These are phyloP conservation scores for Phaffia tasmanica DNA, from an alignment of 768 basidiomycete species.

Conservation along the genomic window DNA sequence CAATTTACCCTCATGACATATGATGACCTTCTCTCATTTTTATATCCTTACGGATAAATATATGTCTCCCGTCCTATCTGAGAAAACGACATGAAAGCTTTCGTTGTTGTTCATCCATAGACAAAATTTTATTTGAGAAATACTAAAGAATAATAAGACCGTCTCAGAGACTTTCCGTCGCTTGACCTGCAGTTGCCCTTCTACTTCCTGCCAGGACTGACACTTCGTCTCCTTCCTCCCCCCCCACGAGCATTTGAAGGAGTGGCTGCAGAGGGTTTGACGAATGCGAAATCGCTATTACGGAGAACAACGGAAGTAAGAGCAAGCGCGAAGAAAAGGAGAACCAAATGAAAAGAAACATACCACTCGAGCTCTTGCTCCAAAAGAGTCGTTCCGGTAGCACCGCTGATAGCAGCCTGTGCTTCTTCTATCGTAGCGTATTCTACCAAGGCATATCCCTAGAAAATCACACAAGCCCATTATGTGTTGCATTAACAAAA, in stretches of 20 bases:
- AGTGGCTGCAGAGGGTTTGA: conserved; percentile 51
- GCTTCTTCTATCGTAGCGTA: conserved; percentile 93
- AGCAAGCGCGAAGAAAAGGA: not conserved
- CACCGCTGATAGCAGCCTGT: conserved; percentile 82
- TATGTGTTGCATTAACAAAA: not conserved
- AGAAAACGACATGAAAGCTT: too few relatives aligned
- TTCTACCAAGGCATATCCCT: conserved; percentile 98
- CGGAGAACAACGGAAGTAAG: too few relatives aligned
- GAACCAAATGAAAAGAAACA: conserved; percentile 16
- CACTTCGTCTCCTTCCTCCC: conserved; percentile 24
- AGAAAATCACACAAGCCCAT: not conserved
- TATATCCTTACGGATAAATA: too few relatives aligned
- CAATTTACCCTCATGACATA: too few relatives aligned
- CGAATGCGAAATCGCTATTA: conserved; percentile 75
- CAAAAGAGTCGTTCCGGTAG: conserved; percentile 66
- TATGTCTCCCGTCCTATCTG: too few relatives aligned
- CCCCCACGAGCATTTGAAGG: conserved; percentile 10
- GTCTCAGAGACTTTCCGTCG: too few relatives aligned
- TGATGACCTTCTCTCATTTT: too few relatives aligned
- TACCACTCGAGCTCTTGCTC: conserved; percentile 69
- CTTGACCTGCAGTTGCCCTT: too few relatives aligned
- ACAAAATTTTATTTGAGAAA: too few relatives aligned
- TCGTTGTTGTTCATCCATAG: too few relatives aligned
- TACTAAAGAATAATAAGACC: too few relatives aligned
- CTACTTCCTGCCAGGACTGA: conserved; percentile 10